A percentile compares a stretch with the other conserved stretches of the same genome.
phyloP scores from a whole-genome alignment of 352 stramenopile genomes.

The Pythium scleroteichum region DNA sequence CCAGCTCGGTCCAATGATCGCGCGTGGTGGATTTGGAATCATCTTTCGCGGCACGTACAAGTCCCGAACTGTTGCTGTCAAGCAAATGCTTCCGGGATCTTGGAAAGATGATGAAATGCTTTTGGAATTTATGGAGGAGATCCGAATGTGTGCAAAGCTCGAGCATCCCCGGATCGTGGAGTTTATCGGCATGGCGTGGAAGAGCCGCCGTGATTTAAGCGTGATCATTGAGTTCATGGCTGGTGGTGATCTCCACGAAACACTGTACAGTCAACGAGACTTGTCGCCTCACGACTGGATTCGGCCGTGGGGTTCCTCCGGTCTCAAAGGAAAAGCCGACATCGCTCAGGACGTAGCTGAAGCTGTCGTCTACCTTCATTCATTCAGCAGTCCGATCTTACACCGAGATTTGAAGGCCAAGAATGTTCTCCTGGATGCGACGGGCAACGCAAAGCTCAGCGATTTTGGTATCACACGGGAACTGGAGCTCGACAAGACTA shows the following conservation, averaged over 20 bases:
- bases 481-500: not conserved
- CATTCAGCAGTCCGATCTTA: conserved; percentile 18
- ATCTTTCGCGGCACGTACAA: conserved; percentile 5
- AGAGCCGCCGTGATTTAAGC: conserved; percentile 21
- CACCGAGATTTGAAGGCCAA: conserved; percentile 20
- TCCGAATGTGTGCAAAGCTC: conserved; percentile 31
- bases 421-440: not conserved
- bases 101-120: conserved; percentile 16
- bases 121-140: conserved; percentile 32
- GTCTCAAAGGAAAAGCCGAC: not conserved
- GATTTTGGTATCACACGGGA: conserved; percentile 22
- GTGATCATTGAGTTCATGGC: conserved; percentile 31
- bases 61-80: conserved; percentile 4
- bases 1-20: not conserved
- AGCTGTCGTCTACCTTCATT: conserved; percentile 25
- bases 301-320: not conserved
- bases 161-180: conserved; percentile 31
- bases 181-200: conserved; percentile 33
- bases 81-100: conserved; percentile 16
- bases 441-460: conserved; percentile 5
- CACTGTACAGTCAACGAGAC: conserved; percentile 12
- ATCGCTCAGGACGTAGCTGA: conserved; percentile 16
- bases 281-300: not conserved
- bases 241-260: conserved; percentile 20
- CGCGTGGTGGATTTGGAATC: conserved; percentile 4